Evolutionary conservation across 768 basidiomycete genomes (phyloP), one percentile per base, ranked within the genome.

Genomic region (Boletus sp.): DNA sequence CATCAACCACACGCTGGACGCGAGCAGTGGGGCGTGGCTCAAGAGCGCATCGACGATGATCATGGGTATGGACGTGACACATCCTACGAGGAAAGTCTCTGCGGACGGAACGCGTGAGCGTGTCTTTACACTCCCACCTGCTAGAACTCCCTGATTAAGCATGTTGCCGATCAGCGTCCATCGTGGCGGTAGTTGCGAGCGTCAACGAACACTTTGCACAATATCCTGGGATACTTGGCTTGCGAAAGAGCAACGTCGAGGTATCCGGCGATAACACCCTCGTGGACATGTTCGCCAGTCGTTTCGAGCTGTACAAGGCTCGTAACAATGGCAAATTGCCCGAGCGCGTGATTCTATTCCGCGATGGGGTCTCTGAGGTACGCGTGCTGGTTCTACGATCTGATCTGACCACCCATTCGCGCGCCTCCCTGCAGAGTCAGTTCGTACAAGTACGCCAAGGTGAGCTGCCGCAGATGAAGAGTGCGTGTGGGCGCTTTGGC

Each of bases 301-400:
- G 82, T 15, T 67, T 83, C 28, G 52, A 71, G 30, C 60, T 73
- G 2, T 84, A 73, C 72, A 61, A 64, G 47, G 52, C 48, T 7
- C 71, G 53, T 49, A 78, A 74, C 59, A 65, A 62, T 1, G 71
- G 71, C 4, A 37, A 44, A 20, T 64, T 83, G 4, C 82, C 82
- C 1, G 37, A 69, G 15, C 76, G 81, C 2, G 70, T 83, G 9
- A 60, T 83, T 29, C 71, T 83, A 5, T 83, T 78, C 60, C 76
- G 81, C 2, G 92, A 92, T 66, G 91, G 91, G 39, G 89, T 92
- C 14, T 90, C 89, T 1, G 90, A 92, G 74, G 89, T 88, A 44
- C 24, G 74, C 55, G 17, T 46, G 14, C 42, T 24, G 4, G n/a
- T 35, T 47, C 20, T 18, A 4, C 24, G n/a, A 28, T 47, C 45